phyloP scores from a whole-genome alignment of 192 early-diverging fungal genomes.

The Mortierella hygrophila region DNA sequence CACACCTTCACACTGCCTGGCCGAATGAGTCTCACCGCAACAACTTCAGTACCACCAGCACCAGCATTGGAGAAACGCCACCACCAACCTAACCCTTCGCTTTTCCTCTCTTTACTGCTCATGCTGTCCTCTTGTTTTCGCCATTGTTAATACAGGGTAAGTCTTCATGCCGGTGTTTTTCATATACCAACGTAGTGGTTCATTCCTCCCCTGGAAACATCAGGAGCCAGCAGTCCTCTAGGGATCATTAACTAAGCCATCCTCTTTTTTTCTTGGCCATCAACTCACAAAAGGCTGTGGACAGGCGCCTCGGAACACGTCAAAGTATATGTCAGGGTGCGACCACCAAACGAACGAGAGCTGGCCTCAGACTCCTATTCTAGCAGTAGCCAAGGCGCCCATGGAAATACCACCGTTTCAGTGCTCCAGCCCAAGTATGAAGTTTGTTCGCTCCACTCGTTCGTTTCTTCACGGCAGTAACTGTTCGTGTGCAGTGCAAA shows the following conservation, averaged over 20 bases:
- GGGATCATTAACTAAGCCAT: not conserved
- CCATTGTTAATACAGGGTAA: not conserved
- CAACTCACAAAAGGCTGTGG: conserved; percentile 15
- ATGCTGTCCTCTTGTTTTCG: not conserved
- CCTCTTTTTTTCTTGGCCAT: not conserved
- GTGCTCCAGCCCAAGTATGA: conserved; percentile 36
- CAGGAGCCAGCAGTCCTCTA: not conserved
- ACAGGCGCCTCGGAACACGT: conserved; percentile 52
- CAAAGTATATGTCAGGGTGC: conserved; percentile 51
- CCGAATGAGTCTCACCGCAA: not conserved
- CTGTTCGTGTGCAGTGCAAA: not conserved
- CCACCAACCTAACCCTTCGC: not conserved
- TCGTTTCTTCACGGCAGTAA: not conserved
- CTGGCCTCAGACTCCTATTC: conserved; percentile 22
- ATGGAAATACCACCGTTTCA: conserved; percentile 16
- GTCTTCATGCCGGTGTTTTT: not conserved
- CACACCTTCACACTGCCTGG: not conserved
- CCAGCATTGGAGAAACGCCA: not conserved
- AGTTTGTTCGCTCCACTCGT: not conserved
- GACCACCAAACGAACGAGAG: conserved; percentile 49
- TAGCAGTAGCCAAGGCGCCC: conserved; percentile 27
- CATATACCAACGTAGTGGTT: not conserved
- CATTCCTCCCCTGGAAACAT: not conserved
- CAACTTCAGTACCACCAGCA: not conserved
- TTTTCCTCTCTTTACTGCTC: not conserved